Base-by-base conservation (phyloP, 495 filamentous ascomycete genomes). In the Acidiella bohemica region DNA sequence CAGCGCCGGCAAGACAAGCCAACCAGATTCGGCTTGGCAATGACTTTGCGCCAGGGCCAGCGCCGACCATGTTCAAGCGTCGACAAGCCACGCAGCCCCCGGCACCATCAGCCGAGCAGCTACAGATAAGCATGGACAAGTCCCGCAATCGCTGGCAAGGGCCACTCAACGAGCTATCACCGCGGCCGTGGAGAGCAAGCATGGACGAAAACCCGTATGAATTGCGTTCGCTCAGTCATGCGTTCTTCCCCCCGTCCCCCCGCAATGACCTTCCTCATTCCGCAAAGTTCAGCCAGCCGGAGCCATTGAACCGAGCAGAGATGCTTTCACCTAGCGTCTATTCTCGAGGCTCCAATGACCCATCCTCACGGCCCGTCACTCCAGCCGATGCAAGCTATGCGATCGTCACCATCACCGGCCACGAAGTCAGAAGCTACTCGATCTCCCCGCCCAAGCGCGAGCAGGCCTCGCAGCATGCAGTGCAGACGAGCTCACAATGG, bases 321-420 rank as follows among this genome's bases (percentile, higher is more conserved):
- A 25, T 53, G 11, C 22, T 62, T 12, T 62, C 59, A 6, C 59
- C 59, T 2, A 62, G 59, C 35, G 28, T 62, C 9, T 62, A 62
- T 34, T 62, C 59, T 11, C 49, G 49, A 11, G 53, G 47, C 20
- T 57, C 49, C 1, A 49, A 60, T 38, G 55, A 50, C 17, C 29
- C 45, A 7, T 54, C 53, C 18, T 39, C 55, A n/a, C 24, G 42
- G 17, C 47, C 52, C 2, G 47, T 43, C 18, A 44, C 42, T 5
- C 47, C 47, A 12, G 54, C 29, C 18, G 48, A 39, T 18, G 31
- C 42, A 4, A 38, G 41, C 11, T 48, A 49, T 7, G 47, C 44
- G n/a, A 42, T 53, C 8, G 47, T 59, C n/a, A 53, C 54, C 21
- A 61, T 57, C 32, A 51, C 51, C 13, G 56, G 54, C 22, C 51